Base-by-base conservation (phyloP, 2,329 filamentous ascomycete genomes). In the Penicillium sp. region DNA sequence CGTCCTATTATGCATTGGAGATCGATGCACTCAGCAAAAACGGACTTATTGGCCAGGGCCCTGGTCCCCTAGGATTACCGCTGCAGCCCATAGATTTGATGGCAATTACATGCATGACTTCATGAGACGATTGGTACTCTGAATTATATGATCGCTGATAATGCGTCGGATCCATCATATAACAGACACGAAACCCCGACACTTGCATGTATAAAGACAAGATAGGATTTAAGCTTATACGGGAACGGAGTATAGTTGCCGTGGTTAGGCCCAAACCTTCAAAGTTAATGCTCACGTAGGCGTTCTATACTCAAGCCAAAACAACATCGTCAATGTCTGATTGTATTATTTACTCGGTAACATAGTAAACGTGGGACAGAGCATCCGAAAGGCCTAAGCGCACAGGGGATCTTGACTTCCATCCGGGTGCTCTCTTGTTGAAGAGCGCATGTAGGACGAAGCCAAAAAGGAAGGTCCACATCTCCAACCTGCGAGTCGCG, bases 401-500 rank as follows among this genome's bases (percentile, higher is more conserved):
- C 39, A 41, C 49, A 53, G 47, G 49, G 51, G 52, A 36, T 33
- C 39, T 43, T 46, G 48, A 37, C 41, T 39, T 25, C 37, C 19
- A n/a, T n/a, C n/a, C 49, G 34, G 18, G 43, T 40, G 18, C 29
- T 35, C 34, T 49, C 38, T 49, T 53, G 41, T 40, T 37, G 33
- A 13, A 41, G 29, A 18, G 14, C 12, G 12, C 9, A 37, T 34
- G 57, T 61, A 46, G 49, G 43, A 61, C 58, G 54, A 49, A 16
- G 14, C 41, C 41, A 58, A 56, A 46, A 35, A 12, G 29, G 39
- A 31, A 44, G 30, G 31, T 41, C 14, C 37, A 33, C 35, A 31
- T 52, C 56, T 54, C 10, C 46, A 56, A 54, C 38, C 33, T n/a
- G n/a, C n/a, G n/a, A n/a, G n/a, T n/a, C 28, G 46, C 44, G 42